Evolutionary conservation across 345 rosid genomes (phyloP), one percentile per base, ranked within the genome.

Genomic region (Lenwebbia sp.): DNA sequence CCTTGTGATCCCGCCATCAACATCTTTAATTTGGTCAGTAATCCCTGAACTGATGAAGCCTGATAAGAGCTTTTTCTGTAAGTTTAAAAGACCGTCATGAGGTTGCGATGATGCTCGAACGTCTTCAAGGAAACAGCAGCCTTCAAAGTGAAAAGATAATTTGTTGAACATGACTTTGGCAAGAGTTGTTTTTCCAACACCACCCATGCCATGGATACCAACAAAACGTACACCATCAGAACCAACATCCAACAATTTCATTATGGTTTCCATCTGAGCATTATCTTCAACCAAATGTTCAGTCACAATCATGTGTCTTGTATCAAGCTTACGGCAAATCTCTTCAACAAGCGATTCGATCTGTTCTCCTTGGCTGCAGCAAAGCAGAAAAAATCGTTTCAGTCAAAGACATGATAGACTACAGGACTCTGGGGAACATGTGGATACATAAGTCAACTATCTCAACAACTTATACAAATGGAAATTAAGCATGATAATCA

Each of bases 91-190:
- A 49, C 87, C 58, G 51, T 1, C 75, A 30, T 0, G 28, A 7
- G 17, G 3, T 7, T 78, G 15, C 4, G 2, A 25, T n/a, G 6
- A n/a, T 84, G 8, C 88, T 83, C 91, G 84, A 40, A 91, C 87
- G 6, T 89, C 76, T 1, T 83, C 25, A 14, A 91, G 84, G 85
- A 92, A 91, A 44, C 83, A 58, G 40, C 88, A 82, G 0, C 85
- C 82, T 82, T 88, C 54, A 50, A 88, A 92, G 26, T 58, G 62
- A 60, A 1, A 6, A 0, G 83, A 33, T 13, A 91, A 25, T 82
- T 84, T 84, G 25, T 85, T 86, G 37, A 10, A 83, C 47, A 82
- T 0, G 2, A 62, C 1, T 13, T 25, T 83, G 21, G 60, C 51
- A 13, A 84, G 52, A 40, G 85, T 84, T 57, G 85, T 84, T 44